Evolutionary conservation across 306 rosid genomes (phyloP).

Genomic region (Carpinus viminea): DNA sequence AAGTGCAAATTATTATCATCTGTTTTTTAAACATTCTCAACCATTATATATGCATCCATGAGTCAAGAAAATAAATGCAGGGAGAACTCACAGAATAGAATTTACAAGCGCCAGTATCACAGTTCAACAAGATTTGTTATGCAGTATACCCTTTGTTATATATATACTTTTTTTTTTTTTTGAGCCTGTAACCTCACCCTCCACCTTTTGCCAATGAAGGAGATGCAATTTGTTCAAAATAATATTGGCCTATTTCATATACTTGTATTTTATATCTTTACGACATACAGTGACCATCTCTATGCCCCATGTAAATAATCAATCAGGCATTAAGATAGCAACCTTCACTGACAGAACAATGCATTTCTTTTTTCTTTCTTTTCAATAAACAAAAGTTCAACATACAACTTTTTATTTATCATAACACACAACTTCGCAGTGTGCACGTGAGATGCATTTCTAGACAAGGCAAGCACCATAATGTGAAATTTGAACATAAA

Average conservation of each 20-base stretch:
- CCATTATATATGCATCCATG: not conserved
- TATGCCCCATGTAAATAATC: conserved; percentile 3
- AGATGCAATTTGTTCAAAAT: not conserved
- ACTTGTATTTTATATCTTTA: not conserved
- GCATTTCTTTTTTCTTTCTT: not conserved
- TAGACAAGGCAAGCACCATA: not conserved
- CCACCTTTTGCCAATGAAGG: not conserved
- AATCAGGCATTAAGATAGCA: not conserved
- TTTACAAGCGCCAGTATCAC: not conserved
- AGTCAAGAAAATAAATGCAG: not conserved
- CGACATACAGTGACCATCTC: not conserved
- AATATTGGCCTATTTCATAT: not conserved
- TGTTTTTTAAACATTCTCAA: not conserved
- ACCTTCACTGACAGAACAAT: not conserved
- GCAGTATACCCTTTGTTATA: not conserved
- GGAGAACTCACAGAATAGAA: not conserved
- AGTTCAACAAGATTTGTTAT: not conserved
- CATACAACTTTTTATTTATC: not conserved
- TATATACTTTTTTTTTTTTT: not conserved
- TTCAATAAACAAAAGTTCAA: not conserved
- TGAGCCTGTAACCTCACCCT: not conserved
- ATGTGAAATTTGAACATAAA: not conserved
- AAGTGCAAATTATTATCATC: not conserved
- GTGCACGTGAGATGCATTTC: not conserved
- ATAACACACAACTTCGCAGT: not conserved